These are phyloP conservation scores for Agrocybe chaxingu DNA, from an alignment of 768 basidiomycete genomes.

Conservation along the genomic window DNA sequence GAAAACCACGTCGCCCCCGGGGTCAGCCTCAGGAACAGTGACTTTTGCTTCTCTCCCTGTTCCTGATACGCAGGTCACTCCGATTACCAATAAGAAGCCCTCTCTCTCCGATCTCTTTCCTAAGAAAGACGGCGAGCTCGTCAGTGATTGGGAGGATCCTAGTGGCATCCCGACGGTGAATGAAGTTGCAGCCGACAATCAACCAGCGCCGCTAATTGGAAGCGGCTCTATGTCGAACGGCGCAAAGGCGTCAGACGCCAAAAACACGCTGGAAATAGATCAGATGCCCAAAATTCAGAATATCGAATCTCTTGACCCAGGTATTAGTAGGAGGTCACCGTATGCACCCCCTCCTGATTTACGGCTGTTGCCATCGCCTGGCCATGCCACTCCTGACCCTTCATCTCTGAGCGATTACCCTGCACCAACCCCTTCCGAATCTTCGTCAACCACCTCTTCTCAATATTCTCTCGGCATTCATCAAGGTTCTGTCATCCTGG, in stretches of 20 bases:
- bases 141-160: slow-evolving; percentile 64
- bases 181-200: slow-evolving; percentile 1
- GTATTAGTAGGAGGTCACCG: slow-evolving; percentile 29
- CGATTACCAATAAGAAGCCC: slow-evolving; percentile 54
- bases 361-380: slow-evolving; percentile 53
- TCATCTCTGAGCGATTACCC: slow-evolving; percentile 74
- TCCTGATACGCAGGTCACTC: slow-evolving; percentile 27
- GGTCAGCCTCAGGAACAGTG: slow-evolving; percentile 23
- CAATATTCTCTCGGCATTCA: slow-evolving; percentile 50
- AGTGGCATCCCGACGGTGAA: slow-evolving; percentile 1
- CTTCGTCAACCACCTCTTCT: slow-evolving; percentile 70
- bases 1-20: slow-evolving; percentile 41
- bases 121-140: slow-evolving; percentile 55
- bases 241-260: slow-evolving; percentile 17
- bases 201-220: slow-evolving; percentile 11
- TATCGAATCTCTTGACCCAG: slow-evolving; percentile 26
- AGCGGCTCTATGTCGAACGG: slow-evolving; percentile 14
- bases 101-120: slow-evolving; percentile 66
- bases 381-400: slow-evolving; percentile 72
- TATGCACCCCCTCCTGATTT: slow-evolving; percentile 36
- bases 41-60: slow-evolving; percentile 19
- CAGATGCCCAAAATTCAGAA: slow-evolving; percentile 40
- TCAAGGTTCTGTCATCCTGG: slow-evolving; percentile 56
- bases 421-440: slow-evolving; percentile 66
- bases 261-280: slow-evolving; percentile 27